These are phyloP conservation scores for Fusarium verrucosum DNA, from an alignment of 2,329 filamentous ascomycete species.

Conservation along the genomic window DNA sequence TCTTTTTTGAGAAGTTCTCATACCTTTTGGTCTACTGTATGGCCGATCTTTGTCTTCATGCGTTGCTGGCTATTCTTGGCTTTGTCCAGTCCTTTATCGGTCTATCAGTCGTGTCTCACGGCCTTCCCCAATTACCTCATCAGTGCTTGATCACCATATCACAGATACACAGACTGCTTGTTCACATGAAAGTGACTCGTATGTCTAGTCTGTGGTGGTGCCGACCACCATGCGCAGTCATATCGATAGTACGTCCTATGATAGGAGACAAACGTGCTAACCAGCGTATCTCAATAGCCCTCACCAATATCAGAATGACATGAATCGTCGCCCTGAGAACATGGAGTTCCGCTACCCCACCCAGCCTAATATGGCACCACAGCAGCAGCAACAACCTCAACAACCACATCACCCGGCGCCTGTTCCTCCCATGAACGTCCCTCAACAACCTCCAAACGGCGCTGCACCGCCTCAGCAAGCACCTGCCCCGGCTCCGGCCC, in stretches of 20 bases:
- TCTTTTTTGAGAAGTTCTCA: slow-evolving; percentile 41
- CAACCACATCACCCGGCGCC: slow-evolving; percentile 53
- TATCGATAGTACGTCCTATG: slow-evolving; percentile 39
- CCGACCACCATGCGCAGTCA: slow-evolving; percentile 39
- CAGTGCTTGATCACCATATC: slow-evolving; percentile 30
- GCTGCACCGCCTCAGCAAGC: slow-evolving; percentile 49
- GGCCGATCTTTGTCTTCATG: slow-evolving; percentile 23
- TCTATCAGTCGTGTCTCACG: slow-evolving; percentile 6
- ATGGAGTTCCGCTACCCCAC: slow-evolving; percentile 56
- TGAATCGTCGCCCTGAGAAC: slow-evolving; percentile 57
- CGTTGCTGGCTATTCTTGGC: slow-evolving; percentile 28
- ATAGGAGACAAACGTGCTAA: slow-evolving; percentile 45
- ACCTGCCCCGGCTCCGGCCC: slow-evolving; percentile 52
- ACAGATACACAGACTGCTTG: slow-evolving; percentile 24
- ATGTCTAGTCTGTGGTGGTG: slow-evolving; percentile 8
- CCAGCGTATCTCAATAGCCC: slow-evolving; percentile 44
- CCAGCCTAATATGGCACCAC: slow-evolving; percentile 52
- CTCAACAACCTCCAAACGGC: slow-evolving; percentile 51
- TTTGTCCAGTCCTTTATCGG: not conserved
- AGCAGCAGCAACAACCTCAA: slow-evolving; percentile 48
- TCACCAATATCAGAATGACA: slow-evolving; percentile 62
- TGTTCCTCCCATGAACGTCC: slow-evolving; percentile 54
- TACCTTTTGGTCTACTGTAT: slow-evolving; percentile 27
- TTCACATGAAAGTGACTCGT: slow-evolving; percentile 14
- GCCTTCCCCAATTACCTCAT: slow-evolving; percentile 29